These are phyloP conservation scores for Diplotaxis tenuifolia DNA, from an alignment of 345 rosid genomes.

Conservation along the genomic window DNA sequence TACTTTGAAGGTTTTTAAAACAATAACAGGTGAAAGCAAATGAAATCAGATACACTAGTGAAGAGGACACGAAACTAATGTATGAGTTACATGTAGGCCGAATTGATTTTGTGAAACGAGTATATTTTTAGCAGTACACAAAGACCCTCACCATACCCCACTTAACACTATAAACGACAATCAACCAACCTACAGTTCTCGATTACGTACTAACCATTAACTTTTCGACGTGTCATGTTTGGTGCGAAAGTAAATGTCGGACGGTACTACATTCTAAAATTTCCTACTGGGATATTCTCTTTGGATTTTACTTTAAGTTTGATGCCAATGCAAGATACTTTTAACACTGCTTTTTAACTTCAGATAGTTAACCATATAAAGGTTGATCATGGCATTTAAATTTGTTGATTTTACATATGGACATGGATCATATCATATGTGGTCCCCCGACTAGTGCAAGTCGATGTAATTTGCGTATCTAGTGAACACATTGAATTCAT, in stretches of 20 bases:
- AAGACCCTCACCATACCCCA: too few relatives aligned
- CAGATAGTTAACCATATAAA: background rate
- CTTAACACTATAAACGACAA: too few relatives aligned
- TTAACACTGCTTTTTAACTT: background rate
- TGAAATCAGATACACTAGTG: too few relatives aligned
- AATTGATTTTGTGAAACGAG: background rate
- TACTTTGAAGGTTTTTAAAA: background rate
- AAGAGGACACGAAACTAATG: background rate
- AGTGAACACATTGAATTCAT: background rate
- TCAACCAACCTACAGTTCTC: background rate
- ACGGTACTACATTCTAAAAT: slow-evolving; percentile 61
- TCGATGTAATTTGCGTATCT: background rate
- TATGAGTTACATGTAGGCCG: background rate
- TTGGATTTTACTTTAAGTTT: slow-evolving; percentile 60
- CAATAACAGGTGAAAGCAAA: background rate
- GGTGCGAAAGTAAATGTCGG: slow-evolving; percentile 73
- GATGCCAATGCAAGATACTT: slow-evolving; percentile 57
- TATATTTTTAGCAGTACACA: background rate
- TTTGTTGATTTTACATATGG: slow-evolving; percentile 44
- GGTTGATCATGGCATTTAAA: background rate
- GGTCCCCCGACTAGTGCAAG: slow-evolving; percentile 28
- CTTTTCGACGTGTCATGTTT: slow-evolving; percentile 7
- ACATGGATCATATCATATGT: slow-evolving; percentile 66
- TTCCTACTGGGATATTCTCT: slow-evolving; percentile 56
- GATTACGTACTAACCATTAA: background rate